Evolutionary conservation across 2,329 filamentous ascomycete species (phyloP).

Genomic region (Fusarium sarcochroum): DNA sequence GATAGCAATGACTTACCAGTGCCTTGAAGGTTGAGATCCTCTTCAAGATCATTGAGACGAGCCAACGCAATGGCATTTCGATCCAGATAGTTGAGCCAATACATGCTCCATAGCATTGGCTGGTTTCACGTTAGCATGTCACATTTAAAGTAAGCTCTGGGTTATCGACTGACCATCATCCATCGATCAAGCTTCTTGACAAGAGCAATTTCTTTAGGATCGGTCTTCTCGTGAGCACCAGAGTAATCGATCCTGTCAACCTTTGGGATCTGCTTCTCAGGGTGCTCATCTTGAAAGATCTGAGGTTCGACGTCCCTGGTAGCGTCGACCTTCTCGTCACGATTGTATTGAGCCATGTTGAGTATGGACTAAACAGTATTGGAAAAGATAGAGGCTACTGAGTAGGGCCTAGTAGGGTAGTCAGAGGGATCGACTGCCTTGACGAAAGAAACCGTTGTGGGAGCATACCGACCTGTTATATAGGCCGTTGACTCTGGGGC

Average conservation of each 20-base stretch:
- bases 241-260: constrained; percentile 45
- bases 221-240: constrained; percentile 48
- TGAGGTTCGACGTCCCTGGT: constrained; percentile 34
- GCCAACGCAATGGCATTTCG: constrained; percentile 64
- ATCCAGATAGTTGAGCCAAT: constrained; percentile 62
- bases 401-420: constrained; percentile 10
- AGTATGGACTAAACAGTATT: background rate
- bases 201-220: constrained; percentile 46
- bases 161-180: constrained; percentile 41
- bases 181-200: constrained; percentile 46
- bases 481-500: background rate
- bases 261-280: constrained; percentile 35
- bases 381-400: background rate
- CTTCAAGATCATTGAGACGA: constrained; percentile 51
- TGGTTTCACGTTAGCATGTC: constrained; percentile 11
- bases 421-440: constrained; percentile 39
- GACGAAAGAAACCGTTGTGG: constrained; percentile 2
- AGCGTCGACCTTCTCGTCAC: constrained; percentile 26
- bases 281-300: constrained; percentile 40
- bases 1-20: background rate
- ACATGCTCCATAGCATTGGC: constrained; percentile 57
- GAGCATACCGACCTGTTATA: constrained; percentile 20
- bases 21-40: constrained; percentile 46
- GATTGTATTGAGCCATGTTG: constrained; percentile 24
- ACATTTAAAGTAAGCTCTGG: rapidly evolving